Evolutionary conservation across 1,284 basidiomycete genomes (phyloP), one percentile per base, ranked within the genome.

Genomic region (Volvariella surrecta): DNA sequence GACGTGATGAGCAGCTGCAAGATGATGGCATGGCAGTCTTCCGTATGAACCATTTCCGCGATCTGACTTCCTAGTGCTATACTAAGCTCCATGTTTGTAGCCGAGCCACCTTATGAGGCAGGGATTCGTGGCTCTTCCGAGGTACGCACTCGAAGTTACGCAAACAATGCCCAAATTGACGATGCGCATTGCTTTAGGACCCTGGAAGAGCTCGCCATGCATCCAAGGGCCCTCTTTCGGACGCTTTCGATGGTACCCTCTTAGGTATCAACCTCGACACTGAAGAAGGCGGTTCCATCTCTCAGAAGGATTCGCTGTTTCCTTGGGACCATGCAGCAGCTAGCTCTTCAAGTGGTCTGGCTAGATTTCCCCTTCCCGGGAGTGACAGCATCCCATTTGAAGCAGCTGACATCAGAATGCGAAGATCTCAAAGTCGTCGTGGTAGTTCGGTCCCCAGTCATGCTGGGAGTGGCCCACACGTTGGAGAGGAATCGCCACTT

Each of bases 321-420:
- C 87, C 86, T 3, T 89, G 86, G 86, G 85, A 89, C 53, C 72
- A 88, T 57, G 83, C 82, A 11, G 82, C 78, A 1, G 64, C 67
- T 18, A 82, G 72, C 47, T 82, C 81, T 9, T 83, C 82, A 2
- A 66, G 54, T 35, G 67, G 55, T 20, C 65, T 56, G 19, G 63
- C 56, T 9, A 53, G 48, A 3, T 64, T 71, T 46, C 66, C 60
- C 3, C 57, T 62, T 39, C 49, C 51, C 24, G 65, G 63, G 30
- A 72, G 68, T 50, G 72, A 75, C 46, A 63, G 61, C 38, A 52
- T 71, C 35, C 72, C 67, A 49, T 53, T 78, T 30, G 73, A 76
- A 28, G 67, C 62, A 11, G 73, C 68, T 3, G 76, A 79, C 42
- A 60, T 72, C 48, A 64, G 75, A 51, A 28, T 11, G 6, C 73